Evolutionary conservation across 2,329 filamentous ascomycete genomes (phyloP), one percentile per base, ranked within the genome.

Genomic region (Epichloe hybrida): DNA sequence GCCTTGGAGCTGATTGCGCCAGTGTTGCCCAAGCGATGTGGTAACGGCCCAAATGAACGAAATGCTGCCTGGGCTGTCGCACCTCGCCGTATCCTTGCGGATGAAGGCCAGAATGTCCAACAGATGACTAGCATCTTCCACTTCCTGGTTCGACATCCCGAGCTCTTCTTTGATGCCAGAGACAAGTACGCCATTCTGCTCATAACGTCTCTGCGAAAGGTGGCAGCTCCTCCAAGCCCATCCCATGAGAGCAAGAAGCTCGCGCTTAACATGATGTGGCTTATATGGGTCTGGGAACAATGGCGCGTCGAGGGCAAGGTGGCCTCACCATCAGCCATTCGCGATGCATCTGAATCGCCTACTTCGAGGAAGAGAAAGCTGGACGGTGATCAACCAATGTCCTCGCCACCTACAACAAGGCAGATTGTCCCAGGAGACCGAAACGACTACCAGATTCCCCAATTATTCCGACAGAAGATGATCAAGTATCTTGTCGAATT

Each of bases 61-160:
- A 85, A 87, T 57, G 86, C 88, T 3, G 75, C 89, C 11, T 98
- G 91, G 93, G 88, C 90, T 7, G 83, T 88, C 56, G 87, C 90
- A 56, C 90, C 93, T 34, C 81, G 91, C 41, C 88, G 90, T 50
- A 95, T 98, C 31, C 71, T 98, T 21, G 84, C 88, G 3, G 94
- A 98, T 64, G 93, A 98, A 66, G 90, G 88, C 27, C 88, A 93
- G 55, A 98, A 98, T 59, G 77, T 91, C 45, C 90, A 95, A 66
- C 93, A 97, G 68, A 85, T 97, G 70, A 95, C 89, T 49, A 93
- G 86, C 70, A 97, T 98, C 59, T 97, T 96, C 72, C 86, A 96
- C 61, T 98, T 98, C 69, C 74, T 98, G 36, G 91, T 96, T 37
- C 81, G 87, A 51, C 91, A 98, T 63, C 86, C 90, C 0, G 84